Percentiles rank a stretch among this genome's conserved stretches.
Evolutionary conservation across 495 filamentous ascomycete species (phyloP).

Genomic region (Neurospora sublineolata): DNA sequence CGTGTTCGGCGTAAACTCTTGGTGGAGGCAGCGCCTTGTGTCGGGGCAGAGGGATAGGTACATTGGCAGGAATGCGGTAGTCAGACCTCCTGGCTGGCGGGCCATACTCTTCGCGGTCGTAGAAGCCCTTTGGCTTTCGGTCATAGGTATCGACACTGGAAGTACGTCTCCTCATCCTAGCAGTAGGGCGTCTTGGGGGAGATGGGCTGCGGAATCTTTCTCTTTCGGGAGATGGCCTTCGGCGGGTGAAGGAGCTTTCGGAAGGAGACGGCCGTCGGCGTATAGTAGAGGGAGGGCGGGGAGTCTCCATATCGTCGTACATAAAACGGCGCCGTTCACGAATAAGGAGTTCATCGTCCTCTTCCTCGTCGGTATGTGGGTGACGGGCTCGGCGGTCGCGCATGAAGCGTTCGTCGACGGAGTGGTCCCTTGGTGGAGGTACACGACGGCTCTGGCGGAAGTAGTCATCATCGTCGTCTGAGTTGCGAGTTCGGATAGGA

Average conservation of each 20-base stretch:
- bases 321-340: conserved; percentile 26
- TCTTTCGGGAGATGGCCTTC: conserved; percentile 20
- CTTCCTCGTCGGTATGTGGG: conserved; percentile 28
- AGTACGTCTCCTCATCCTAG: conserved; percentile 25
- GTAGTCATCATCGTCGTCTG: conserved; percentile 18
- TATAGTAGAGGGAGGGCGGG: conserved; percentile 4
- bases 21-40: conserved; percentile 32
- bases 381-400: conserved; percentile 17
- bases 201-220: conserved; percentile 28
- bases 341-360: conserved; percentile 24
- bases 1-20: conserved; percentile 40
- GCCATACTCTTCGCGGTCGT: conserved; percentile 37
- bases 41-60: conserved; percentile 43
- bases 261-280: conserved; percentile 14
- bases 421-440: conserved; percentile 17
- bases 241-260: conserved; percentile 22
- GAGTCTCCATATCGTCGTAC: conserved; percentile 27
- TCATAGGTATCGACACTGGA: conserved; percentile 40
- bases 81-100: conserved; percentile 26
- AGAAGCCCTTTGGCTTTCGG: conserved; percentile 37
- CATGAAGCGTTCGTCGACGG: conserved; percentile 18
- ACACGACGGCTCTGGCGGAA: conserved; percentile 6
- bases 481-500: background rate
- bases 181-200: conserved; percentile 16
- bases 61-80: conserved; percentile 36